These are phyloP conservation scores for Meredithiella fracta DNA, from an alignment of 2,329 filamentous ascomycete genomes.

Conservation along the genomic window DNA sequence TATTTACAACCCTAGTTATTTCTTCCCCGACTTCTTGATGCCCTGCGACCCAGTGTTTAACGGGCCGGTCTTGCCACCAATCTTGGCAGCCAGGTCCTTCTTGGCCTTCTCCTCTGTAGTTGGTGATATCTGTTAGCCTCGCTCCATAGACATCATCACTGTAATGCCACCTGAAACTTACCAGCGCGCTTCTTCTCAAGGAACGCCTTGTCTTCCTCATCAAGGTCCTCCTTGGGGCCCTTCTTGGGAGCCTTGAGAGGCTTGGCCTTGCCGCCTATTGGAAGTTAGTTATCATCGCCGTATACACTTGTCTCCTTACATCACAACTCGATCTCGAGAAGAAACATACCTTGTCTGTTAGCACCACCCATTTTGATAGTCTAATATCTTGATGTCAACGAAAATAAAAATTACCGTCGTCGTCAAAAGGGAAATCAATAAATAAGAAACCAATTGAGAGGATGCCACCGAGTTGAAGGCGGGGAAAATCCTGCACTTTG, in stretches of 20 bases:
- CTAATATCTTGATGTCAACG: slow-evolving; percentile 3
- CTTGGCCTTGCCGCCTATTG: slow-evolving; percentile 62
- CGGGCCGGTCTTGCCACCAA: slow-evolving; percentile 66
- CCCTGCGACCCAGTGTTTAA: slow-evolving; percentile 70
- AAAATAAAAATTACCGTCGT: not conserved
- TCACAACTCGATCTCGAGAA: too few relatives aligned
- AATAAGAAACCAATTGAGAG: not conserved
- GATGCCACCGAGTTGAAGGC: too few relatives aligned
- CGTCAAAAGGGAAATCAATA: not conserved
- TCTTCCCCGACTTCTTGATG: slow-evolving; percentile 98
- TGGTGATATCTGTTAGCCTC: not conserved
- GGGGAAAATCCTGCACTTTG: not conserved
- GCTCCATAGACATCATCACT: not conserved
- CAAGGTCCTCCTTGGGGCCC: slow-evolving; percentile 55
- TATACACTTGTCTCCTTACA: too few relatives aligned
- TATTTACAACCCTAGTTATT: slow-evolving; percentile 36
- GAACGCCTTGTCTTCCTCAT: slow-evolving; percentile 74
- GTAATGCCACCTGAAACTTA: slow-evolving; percentile 24
- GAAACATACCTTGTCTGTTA: slow-evolving; percentile 47
- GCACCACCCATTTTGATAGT: slow-evolving; percentile 42
- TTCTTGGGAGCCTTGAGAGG: slow-evolving; percentile 84
- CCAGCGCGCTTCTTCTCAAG: slow-evolving; percentile 72
- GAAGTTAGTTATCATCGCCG: not conserved
- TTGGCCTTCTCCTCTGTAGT: slow-evolving; percentile 62
- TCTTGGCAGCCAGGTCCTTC: slow-evolving; percentile 69